These are phyloP conservation scores for Canavalia ensiformis DNA, from an alignment of 306 rosid genomes.

Conservation along the genomic window DNA sequence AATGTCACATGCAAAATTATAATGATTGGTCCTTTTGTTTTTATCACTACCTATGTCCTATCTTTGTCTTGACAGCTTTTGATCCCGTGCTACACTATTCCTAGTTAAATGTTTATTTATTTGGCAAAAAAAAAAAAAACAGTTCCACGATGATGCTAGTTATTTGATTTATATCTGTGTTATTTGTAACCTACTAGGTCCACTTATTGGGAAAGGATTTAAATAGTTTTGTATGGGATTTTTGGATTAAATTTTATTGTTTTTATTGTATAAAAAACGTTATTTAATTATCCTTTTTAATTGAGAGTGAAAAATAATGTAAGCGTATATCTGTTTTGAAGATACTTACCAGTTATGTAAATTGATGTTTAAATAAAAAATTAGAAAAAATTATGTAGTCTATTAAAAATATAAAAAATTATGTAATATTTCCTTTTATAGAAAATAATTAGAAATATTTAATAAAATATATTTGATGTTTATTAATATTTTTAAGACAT, in stretches of 20 bases:
- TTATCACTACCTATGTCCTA: conserved; percentile 47
- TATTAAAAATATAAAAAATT: neutral
- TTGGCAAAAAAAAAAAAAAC: neutral
- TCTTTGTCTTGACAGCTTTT: conserved; percentile 51
- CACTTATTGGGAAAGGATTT: no score
- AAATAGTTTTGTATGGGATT: no score
- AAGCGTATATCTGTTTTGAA: neutral
- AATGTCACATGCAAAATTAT: conserved; percentile 56
- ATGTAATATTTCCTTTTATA: neutral
- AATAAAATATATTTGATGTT: neutral
- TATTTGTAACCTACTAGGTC: no score
- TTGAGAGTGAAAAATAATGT: neutral
- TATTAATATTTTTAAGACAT: neutral
- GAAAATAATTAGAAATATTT: neutral
- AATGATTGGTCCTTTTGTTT: conserved; percentile 52
- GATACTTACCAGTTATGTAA: neutral
- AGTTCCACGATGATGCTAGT: neutral
- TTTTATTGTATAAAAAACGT: no score
- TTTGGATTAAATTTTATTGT: no score
- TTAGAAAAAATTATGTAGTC: neutral
- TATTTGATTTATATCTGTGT: neutral
- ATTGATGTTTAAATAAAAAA: neutral
- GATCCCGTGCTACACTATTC: neutral
- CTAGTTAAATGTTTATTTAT: neutral
- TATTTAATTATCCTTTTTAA: neutral